Evolutionary conservation across 768 basidiomycete species (phyloP), one percentile per base, ranked within the genome.

Genomic region (Chalciporus piperatus): DNA sequence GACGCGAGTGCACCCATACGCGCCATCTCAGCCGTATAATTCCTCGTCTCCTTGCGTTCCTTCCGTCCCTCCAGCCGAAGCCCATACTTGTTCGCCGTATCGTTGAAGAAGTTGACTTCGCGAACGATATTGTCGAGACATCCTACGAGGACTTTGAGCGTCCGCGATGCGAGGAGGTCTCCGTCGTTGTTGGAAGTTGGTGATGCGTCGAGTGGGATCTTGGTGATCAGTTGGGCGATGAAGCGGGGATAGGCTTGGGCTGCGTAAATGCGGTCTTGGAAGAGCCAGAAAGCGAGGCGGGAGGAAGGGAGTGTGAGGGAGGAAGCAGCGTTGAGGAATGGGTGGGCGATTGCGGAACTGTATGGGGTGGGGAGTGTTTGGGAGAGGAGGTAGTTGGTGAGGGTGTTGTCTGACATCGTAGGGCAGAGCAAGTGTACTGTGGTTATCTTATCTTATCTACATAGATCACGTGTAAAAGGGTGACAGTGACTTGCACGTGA

Each of bases 211-310:
- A 70, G 55, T 1, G 83, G 83, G 52, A 89, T 81, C 32, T 76
- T 74, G 7, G 81, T 60, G 55, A 91, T 83, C 42, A 89, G 76
- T 2, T 76, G 67, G 23, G 84, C 85, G 56, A 88, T 80, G 71
- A 86, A 87, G 47, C 78, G 79, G 13, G 87, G 85, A 63, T 89
- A 89, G 1, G 84, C 88, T 48, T 84, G 81, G 1, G 81, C 80
- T 27, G 86, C 87, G 64, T 89, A 90, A 49, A 85, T 78, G 45
- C 82, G 78, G 64, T 90, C 88, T 57, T 90, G 88, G 13, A 79
- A 76, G 51, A 89, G 78, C 79, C 83, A 89, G 43, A 83, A 70
- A 1, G 76, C 73, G 14, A 90, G 78, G 22, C 75, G 72, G 1
- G 68, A 53, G 12, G 73, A 51, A 7, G 74, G 68, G 17, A 90